Base-by-base conservation (phyloP, 352 stramenopile species). In the Ophiocytium majus region DNA sequence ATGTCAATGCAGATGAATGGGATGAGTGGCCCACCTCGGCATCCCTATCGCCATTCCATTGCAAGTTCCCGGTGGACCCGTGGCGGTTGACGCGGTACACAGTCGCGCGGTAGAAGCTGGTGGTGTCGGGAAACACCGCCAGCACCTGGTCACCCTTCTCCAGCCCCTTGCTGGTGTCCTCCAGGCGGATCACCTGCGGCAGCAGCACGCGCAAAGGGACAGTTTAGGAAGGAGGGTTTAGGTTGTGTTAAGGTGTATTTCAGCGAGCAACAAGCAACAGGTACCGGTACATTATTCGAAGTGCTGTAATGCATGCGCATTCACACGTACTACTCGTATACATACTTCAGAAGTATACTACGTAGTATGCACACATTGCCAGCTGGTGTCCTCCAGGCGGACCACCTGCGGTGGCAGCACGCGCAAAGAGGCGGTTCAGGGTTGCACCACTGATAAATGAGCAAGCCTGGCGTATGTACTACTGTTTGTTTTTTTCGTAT, bases 71-170 rank as follows among this genome's bases (percentile, higher is more conserved):
- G n/a, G 31, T 19, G 14, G 35, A 66, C 78, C 9, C 0, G 78
- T 14, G 50, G 34, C 49, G n/a, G 17, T 83, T 82, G 35, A 95
- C 90, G 83, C 94, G 96, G 36, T 92, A 93, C 36, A 99, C 93
- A 14, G 95, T 94, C 36, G 93, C 95, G 32, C 94, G 92, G 87
- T 98, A 99, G 89, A 99, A 99, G 79, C 92, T 97, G 19, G 96
- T 98, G 17, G 96, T 99, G 91, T 98, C 97, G 5, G 96, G 96
- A 89, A 98, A 99, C 89, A 99, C 97, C 66, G 96, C 96, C 94
- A 98, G 97, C 50, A 98, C 95, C 82, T 92, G 91, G 34, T 97
- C 93, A 57, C 96, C 94, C 78, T 97, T 94, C 90, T 94, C 82
- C 93, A 98, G 95, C 0, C 80, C 80, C 43, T 88, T 88, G 9